Percentiles rank a stretch among this genome's conserved stretches.
Conservation (phyloP, 352 stramenopile species). For the Pelagophyceae sp. region DNA sequence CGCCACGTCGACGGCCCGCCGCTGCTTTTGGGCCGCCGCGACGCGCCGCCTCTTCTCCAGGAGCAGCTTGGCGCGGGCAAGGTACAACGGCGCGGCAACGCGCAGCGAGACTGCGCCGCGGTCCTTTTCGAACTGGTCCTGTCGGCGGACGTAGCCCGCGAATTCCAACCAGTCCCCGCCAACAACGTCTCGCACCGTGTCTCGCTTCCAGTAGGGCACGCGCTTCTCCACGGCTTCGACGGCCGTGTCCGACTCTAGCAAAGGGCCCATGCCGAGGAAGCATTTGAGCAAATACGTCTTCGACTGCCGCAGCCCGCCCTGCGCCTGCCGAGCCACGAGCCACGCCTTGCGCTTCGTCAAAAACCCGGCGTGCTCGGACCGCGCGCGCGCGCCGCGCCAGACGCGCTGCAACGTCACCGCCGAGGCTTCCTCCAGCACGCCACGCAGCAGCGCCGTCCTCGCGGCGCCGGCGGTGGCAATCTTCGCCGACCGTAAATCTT, state of each 20-base stretch:
- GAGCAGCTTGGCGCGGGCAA: background rate
- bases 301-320: background rate
- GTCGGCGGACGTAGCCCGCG: background rate
- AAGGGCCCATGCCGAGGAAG: background rate
- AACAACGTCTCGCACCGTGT: slow-evolving; percentile 9
- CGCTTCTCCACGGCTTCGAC: slow-evolving; percentile 18
- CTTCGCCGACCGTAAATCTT: background rate
- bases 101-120: background rate
- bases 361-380: background rate
- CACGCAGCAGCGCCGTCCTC: background rate
- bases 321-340: background rate
- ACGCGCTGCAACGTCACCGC: slow-evolving; percentile 11
- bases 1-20: slow-evolving; percentile 5
- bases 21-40: background rate
- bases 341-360: background rate
- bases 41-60: background rate
- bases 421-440: no score
- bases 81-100: background rate
- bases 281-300: background rate
- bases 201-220: slow-evolving; percentile 12
- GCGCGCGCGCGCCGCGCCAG: slow-evolving; percentile 1
- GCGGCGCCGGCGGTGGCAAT: background rate
- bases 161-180: slow-evolving; percentile 10
- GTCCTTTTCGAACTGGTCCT: slow-evolving; percentile 2
- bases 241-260: slow-evolving; percentile 15